Evolutionary conservation across 129 eudicot species (phyloP).

Genomic region (Deinandra increscens): DNA sequence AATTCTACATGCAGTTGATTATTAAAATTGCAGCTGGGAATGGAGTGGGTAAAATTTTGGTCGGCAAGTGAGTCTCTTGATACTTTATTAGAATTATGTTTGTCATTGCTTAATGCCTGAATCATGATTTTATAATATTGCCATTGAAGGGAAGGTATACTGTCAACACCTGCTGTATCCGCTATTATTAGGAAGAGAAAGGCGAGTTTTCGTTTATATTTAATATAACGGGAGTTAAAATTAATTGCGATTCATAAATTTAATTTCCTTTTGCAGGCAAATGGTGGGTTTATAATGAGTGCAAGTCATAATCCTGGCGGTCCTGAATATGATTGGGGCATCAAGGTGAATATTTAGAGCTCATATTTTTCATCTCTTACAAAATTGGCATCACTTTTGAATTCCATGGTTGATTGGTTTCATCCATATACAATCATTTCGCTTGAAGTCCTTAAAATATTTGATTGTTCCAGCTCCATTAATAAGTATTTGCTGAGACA

Average conservation of each 20-base stretch:
- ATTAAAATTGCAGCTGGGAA: conserved; percentile 96
- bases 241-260: background rate
- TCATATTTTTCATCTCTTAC: conserved; percentile 1
- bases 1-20: conserved; percentile 78
- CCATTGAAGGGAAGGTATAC: conserved; percentile 86
- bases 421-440: conserved; percentile 8
- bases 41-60: conserved; percentile 91
- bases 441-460: background rate
- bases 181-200: conserved; percentile 44
- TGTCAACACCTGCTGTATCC: conserved; percentile 98
- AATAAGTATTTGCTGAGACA: conserved; percentile 19
- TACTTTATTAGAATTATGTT: conserved; percentile 8
- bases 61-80: conserved; percentile 76
- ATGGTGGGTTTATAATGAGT: conserved; percentile 99
- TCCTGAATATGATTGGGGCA: conserved; percentile 99
- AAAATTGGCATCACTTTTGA: background rate
- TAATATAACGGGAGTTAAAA: conserved; percentile 1
- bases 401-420: background rate
- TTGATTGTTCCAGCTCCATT: background rate
- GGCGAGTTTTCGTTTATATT: conserved; percentile 25
- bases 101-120: conserved; percentile 17
- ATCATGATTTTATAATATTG: conserved; percentile 29
- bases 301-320: conserved; percentile 99
- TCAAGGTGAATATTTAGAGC: conserved; percentile 60
- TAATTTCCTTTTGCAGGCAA: conserved; percentile 54